These are phyloP conservation scores for Ailanthus altissimus DNA, from an alignment of 345 rosid species.

Conservation along the genomic window DNA sequence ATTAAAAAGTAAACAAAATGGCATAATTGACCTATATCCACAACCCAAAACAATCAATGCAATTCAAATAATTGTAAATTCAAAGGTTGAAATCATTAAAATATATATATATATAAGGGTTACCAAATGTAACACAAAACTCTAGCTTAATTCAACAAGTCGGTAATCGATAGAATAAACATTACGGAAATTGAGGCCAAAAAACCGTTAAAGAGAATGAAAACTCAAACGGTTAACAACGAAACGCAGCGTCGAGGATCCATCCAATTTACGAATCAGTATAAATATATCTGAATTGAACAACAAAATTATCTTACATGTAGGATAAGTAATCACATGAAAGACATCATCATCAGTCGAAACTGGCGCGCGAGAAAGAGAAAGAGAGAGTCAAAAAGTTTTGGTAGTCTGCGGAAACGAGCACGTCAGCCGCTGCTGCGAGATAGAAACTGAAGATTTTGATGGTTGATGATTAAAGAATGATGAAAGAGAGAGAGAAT, in stretches of 20 bases:
- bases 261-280: not conserved
- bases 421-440: not conserved
- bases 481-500: not conserved
- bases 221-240: not conserved
- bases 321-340: not conserved
- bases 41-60: not conserved
- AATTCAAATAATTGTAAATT: not conserved
- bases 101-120: not conserved
- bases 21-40: not conserved
- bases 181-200: not conserved
- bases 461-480: not conserved
- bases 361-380: not conserved
- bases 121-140: not conserved
- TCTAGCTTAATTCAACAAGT: not conserved
- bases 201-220: not conserved
- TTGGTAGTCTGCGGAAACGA: not conserved
- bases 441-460: not conserved
- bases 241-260: not conserved
- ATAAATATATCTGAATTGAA: not conserved
- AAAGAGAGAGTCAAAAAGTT: not conserved
- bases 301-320: not conserved
- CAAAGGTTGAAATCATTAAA: not conserved
- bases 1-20: not conserved
- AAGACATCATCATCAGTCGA: not conserved
- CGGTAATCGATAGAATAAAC: not conserved